phyloP scores from a whole-genome alignment of 2,329 filamentous ascomycete genomes.

The Epicoccum sorghinum region DNA sequence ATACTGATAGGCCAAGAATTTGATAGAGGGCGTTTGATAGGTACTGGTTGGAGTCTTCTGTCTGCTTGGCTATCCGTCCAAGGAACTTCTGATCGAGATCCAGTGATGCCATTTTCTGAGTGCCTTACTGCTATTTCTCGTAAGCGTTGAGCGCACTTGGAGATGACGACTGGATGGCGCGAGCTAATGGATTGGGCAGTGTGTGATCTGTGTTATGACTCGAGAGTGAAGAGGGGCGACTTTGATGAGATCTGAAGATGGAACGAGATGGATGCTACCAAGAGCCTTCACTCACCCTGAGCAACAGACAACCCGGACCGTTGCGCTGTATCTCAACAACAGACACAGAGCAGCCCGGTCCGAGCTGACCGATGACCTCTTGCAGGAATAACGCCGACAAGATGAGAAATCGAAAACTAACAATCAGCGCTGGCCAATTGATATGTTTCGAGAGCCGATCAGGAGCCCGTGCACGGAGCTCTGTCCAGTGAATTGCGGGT shows the following conservation, averaged over 20 bases:
- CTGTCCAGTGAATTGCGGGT: constrained; percentile 40
- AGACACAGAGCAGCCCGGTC: constrained; percentile 43
- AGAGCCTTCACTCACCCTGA: constrained; percentile 7
- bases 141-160: neutral
- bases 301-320: constrained; percentile 39
- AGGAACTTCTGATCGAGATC: constrained; percentile 98
- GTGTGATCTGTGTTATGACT: neutral
- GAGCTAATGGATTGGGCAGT: no score
- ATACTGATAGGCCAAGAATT: constrained; percentile 86
- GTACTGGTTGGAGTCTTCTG: constrained; percentile 76
- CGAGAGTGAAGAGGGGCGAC: neutral
- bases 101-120: constrained; percentile 82
- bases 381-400: constrained; percentile 28
- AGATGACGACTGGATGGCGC: neutral
- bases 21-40: constrained; percentile 86
- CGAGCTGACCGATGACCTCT: constrained; percentile 39
- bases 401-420: constrained; percentile 35
- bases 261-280: neutral
- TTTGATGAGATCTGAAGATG: neutral
- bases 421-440: constrained; percentile 41
- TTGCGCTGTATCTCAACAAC: constrained; percentile 39
- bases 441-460: constrained; percentile 32
- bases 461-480: constrained; percentile 32
- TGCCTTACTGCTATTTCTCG: neutral
- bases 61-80: constrained; percentile 82